Conservation (phyloP, 179 eudicot genomes). For the Silene coronaria region DNA sequence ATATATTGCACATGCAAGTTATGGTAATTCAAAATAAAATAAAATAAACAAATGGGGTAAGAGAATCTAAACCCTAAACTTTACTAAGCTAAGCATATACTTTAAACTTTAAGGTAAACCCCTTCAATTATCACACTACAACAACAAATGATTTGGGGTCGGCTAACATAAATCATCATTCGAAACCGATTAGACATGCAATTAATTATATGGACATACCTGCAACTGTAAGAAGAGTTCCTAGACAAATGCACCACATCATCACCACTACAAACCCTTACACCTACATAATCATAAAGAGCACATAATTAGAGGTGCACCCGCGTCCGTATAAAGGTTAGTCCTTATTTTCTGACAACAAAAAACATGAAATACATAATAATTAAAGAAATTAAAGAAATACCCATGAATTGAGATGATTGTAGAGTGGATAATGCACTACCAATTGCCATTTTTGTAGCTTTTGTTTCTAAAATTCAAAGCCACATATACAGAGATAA, state of each 20-base stretch:
- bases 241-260: conserved; percentile 26
- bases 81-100: background rate
- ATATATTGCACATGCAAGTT: background rate
- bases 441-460: conserved; percentile 31
- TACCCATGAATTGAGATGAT: conserved; percentile 27
- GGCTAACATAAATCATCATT: too few relatives aligned
- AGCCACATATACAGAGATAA: background rate
- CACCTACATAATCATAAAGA: conserved; percentile 19
- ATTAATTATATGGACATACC: conserved; percentile 12
- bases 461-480: background rate
- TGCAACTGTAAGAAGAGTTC: conserved; percentile 18
- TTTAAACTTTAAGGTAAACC: too few relatives aligned
- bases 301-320: background rate
- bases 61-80: background rate
- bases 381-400: background rate
- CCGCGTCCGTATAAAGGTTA: too few relatives aligned
- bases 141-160: background rate
- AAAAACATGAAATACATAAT: background rate
- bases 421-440: conserved; percentile 29
- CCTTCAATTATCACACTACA: background rate
- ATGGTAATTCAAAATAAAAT: background rate
- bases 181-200: too few relatives aligned
- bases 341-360: too few relatives aligned
- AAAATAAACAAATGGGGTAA: background rate
- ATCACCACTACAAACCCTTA: conserved; percentile 29